These are phyloP conservation scores for Emmonsiellopsis sp. DNA, from an alignment of 2,329 filamentous ascomycete genomes.

Conservation along the genomic window DNA sequence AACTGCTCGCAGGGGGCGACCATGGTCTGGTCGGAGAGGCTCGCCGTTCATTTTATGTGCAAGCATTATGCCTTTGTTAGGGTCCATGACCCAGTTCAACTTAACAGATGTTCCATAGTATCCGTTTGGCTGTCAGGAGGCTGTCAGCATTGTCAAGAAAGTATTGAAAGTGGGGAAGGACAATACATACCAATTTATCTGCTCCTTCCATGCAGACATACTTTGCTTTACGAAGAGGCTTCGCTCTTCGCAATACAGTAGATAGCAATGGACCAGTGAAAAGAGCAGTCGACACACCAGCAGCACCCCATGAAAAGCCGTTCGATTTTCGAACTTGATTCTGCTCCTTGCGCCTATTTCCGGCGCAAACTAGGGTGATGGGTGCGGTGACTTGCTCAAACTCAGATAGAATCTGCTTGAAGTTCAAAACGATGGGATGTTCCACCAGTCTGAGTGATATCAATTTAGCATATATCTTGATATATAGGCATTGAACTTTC, in stretches of 20 bases:
- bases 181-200: conserved; percentile 54
- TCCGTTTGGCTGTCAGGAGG: conserved; percentile 57
- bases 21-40: conserved; percentile 69
- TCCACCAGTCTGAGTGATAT: conserved; percentile 54
- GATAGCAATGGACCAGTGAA: conserved; percentile 75
- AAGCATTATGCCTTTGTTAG: conserved; percentile 73
- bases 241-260: conserved; percentile 60
- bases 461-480: background rate
- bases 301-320: conserved; percentile 88
- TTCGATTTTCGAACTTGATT: conserved; percentile 85
- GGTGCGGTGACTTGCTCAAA: conserved; percentile 79
- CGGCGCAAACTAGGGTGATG: conserved; percentile 82
- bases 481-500: background rate
- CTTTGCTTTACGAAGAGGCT: conserved; percentile 58
- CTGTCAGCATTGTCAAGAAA: conserved; percentile 7
- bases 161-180: background rate
- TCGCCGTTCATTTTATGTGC: conserved; percentile 89
- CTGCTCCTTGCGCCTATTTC: conserved; percentile 86
- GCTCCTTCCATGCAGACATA: conserved; percentile 90
- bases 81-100: conserved; percentile 78
- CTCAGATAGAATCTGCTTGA: conserved; percentile 61
- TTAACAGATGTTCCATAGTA: conserved; percentile 83
- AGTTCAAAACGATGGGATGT: conserved; percentile 59
- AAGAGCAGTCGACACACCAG: conserved; percentile 74
- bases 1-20: conserved; percentile 69